Evolutionary conservation across 2,329 filamentous ascomycete species (phyloP).

Genomic region (Coniochaeta sp.): DNA sequence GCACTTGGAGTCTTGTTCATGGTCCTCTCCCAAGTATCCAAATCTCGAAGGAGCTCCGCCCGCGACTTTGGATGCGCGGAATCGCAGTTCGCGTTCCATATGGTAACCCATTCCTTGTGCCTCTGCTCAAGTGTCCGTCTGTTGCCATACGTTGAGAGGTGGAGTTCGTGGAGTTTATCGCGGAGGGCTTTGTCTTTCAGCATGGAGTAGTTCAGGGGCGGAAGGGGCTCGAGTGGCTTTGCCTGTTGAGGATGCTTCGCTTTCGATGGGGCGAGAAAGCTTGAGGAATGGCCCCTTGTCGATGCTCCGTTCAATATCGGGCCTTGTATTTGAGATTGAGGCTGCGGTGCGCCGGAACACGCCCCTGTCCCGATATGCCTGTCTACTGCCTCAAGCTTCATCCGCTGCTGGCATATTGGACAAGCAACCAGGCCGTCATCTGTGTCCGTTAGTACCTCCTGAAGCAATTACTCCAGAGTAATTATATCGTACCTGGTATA

Average conservation of each 20-base stretch:
- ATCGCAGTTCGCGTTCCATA: constrained; percentile 98
- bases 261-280: not conserved
- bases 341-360: constrained; percentile 29
- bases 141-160: constrained; percentile 64
- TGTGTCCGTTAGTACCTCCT: constrained; percentile 6
- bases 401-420: constrained; percentile 70
- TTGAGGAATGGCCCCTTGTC: not conserved
- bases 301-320: constrained; percentile 1
- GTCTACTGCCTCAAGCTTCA: constrained; percentile 75
- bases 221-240: constrained; percentile 55
- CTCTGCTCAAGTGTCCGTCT: constrained; percentile 67
- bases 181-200: constrained; percentile 72
- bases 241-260: constrained; percentile 16
- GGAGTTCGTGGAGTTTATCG: constrained; percentile 75
- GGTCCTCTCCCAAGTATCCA: constrained; percentile 82
- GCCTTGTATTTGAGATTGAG: constrained; percentile 14
- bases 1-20: constrained; percentile 50
- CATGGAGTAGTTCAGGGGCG: constrained; percentile 78
- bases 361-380: constrained; percentile 66
- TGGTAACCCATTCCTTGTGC: constrained; percentile 87
- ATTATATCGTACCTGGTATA: constrained; percentile 18
- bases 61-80: constrained; percentile 65
- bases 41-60: constrained; percentile 64
- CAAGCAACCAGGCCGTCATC: constrained; percentile 76
- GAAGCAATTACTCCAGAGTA: not conserved